Percentiles rank a stretch among this genome's conserved stretches.
phyloP scores from a whole-genome alignment of 148 eudicot species.

The Rhododendron ovatum region DNA sequence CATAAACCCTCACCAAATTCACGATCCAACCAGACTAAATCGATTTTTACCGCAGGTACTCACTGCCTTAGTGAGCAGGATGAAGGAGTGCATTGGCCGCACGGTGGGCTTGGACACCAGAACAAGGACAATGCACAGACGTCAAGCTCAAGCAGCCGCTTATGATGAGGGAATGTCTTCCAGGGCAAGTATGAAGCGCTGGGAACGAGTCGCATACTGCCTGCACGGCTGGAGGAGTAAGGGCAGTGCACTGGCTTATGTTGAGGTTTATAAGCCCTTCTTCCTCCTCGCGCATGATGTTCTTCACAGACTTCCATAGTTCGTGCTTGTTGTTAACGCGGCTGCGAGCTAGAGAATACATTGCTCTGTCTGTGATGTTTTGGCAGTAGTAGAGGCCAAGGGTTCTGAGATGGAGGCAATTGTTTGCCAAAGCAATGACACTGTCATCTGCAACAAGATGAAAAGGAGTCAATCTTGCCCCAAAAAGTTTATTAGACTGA shows the following conservation, averaged over 20 bases:
- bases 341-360: conserved; percentile 86
- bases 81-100: conserved; percentile 19
- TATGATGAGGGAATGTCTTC: conserved; percentile 83
- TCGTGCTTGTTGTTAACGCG: conserved; percentile 55
- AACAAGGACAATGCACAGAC: conserved; percentile 83
- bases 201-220: conserved; percentile 86
- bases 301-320: conserved; percentile 53
- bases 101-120: conserved; percentile 45
- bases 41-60: not conserved
- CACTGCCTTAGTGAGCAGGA: conserved; percentile 27
- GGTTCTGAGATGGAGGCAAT: conserved; percentile 69
- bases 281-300: conserved; percentile 46
- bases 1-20: not conserved
- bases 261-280: conserved; percentile 84
- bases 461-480: not conserved
- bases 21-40: not conserved
- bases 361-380: conserved; percentile 88
- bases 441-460: conserved; percentile 63
- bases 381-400: conserved; percentile 90
- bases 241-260: conserved; percentile 96
- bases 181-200: conserved; percentile 85
- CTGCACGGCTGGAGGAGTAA: conserved; percentile 94
- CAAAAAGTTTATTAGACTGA: not conserved
- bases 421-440: conserved; percentile 79
- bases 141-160: conserved; percentile 89